Base-by-base conservation (phyloP, 768 basidiomycete species). In the Basidioascus undulatus region DNA sequence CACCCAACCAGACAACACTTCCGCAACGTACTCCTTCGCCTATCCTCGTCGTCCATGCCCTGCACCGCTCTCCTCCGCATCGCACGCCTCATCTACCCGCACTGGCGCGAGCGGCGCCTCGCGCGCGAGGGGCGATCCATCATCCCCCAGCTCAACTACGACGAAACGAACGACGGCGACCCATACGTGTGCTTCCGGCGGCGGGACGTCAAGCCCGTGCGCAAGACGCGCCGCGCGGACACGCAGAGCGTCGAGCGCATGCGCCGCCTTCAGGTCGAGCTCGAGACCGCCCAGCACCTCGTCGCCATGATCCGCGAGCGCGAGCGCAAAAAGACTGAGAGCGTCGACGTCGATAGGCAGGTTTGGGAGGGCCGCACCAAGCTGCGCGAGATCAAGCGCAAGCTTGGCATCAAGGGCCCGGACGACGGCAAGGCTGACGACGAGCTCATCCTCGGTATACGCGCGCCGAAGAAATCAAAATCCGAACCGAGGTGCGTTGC, bases 131-230 rank as follows among this genome's bases (percentile, higher is more conserved):
- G 92, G 3, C 75, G 77, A 49, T 64, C 72, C 37, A 80, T 96
- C 55, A 79, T 87, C 49, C 86, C 89, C 5, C 61, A 61, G 8
- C 68, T 98, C 24, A 87, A 94, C 55, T 75, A 70, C 51, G 86
- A 96, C 56, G 87, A 94, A 60, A 68, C 76, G 16, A 84, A 92
- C 56, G 74, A 74, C 35, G 67, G 68, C 49, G 86, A 89, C 51
- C 87, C 89, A 0, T 96, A 94, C 47, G 78, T 94, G 34, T 98
- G 92, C 59, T 98, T 98, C 67, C 72, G 92, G 28, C 69, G 86
- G 45, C 75, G 87, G 41, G 89, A 96, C 56, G 75, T 78, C 58
- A 96, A 96, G 56, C 74, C 81, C 4, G 70, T 82, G 34, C 74
- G 92, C 46, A 96, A 96, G 62, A 94, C 89, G 8, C 73, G 89